Conservation (phyloP, 441 rosid genomes). For the Biscutella laevigata region DNA sequence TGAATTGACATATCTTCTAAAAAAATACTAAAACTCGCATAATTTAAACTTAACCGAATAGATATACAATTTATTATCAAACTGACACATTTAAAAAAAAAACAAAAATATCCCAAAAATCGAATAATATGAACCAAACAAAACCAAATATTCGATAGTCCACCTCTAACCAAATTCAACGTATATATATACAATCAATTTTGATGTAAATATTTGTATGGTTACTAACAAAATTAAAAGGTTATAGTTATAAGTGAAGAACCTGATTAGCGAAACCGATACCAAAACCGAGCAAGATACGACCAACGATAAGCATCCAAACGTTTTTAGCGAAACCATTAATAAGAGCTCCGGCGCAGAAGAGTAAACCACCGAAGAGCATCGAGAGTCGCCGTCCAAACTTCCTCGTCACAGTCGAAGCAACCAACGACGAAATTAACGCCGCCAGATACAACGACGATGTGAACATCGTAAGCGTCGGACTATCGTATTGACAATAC, state of each 20-base stretch:
- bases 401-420: conserved; percentile 58
- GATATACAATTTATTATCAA: too few species aligned
- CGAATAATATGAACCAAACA: background rate
- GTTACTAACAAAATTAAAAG: background rate
- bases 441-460: conserved; percentile 88
- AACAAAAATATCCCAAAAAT: too few species aligned
- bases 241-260: background rate
- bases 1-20: too few species aligned
- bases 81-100: background rate
- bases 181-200: background rate
- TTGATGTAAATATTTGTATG: background rate
- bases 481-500: conserved; percentile 72
- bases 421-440: conserved; percentile 56
- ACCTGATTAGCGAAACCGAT: conserved; percentile 98
- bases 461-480: conserved; percentile 66
- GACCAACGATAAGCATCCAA: conserved; percentile 86
- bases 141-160: too few species aligned
- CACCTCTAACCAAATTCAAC: too few species aligned
- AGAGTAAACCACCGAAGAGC: conserved; percentile 81
- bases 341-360: conserved; percentile 68
- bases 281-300: conserved; percentile 85
- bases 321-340: conserved; percentile 68
- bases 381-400: conserved; percentile 71
- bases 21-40: too few species aligned
- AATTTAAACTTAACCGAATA: too few species aligned